Percentiles rank a stretch among this genome's conserved stretches.
Conservation (phyloP, 805 yeast species). For the Schwanniomyces sp. region DNA sequence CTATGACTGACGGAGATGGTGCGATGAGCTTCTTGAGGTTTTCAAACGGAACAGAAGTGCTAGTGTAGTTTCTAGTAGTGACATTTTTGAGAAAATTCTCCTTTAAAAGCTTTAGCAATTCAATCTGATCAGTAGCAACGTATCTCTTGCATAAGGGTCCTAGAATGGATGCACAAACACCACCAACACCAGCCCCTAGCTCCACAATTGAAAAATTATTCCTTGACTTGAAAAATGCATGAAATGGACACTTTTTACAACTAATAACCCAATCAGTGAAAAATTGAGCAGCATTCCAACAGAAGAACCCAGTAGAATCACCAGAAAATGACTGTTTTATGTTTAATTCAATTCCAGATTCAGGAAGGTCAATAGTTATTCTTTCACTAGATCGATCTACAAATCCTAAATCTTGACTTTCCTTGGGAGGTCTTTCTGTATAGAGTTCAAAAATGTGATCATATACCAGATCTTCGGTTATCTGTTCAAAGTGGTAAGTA, state of each 20-base stretch:
- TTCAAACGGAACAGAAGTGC: not conserved
- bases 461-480: conserved; percentile 18
- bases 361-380: conserved; percentile 20
- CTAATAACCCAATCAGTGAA: conserved; percentile 55
- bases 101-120: conserved; percentile 49
- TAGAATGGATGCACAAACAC: conserved; percentile 43
- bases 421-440: conserved; percentile 24
- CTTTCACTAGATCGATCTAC: conserved; percentile 26
- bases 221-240: conserved; percentile 5
- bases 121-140: conserved; percentile 61
- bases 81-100: conserved; percentile 46
- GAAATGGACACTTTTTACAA: conserved; percentile 24
- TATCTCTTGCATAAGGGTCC: conserved; percentile 34
- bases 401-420: conserved; percentile 33
- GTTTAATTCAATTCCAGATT: conserved; percentile 20
- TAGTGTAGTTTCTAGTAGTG: conserved; percentile 1
- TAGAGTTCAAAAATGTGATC: conserved; percentile 35
- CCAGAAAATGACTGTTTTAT: conserved; percentile 35
- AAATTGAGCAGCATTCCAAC: conserved; percentile 55
- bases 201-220: conserved; percentile 41
- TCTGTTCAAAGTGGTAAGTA: conserved; percentile 15
- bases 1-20: conserved; percentile 24
- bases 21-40: conserved; percentile 1
- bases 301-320: conserved; percentile 57
- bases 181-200: conserved; percentile 63